Evolutionary conservation across 2,329 filamentous ascomycete species (phyloP), one percentile per base, ranked within the genome.

Genomic region (Aspergillus uvarum): DNA sequence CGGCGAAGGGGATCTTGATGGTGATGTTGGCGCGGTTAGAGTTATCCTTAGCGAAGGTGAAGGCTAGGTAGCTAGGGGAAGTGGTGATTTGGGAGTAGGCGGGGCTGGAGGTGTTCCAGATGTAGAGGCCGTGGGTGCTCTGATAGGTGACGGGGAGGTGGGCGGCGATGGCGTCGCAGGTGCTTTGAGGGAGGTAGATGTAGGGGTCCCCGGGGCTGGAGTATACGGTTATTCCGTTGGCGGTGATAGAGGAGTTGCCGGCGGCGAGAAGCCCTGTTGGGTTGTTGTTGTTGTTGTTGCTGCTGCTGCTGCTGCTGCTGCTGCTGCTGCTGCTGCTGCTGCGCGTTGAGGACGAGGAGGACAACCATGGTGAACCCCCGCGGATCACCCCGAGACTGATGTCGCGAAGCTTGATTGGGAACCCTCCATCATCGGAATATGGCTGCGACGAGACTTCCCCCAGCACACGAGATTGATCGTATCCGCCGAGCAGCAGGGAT

Each of bases 401-500:
- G 50, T 80, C 77, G 14, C 69, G 67, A 3, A 82, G 62, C 11
- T 65, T 51, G n/a, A 71, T 61, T 3, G 51, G 49, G 3, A 60
- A 54, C 12, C 8, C 59, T 26, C 38, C 59, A 35, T 50, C 59
- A 19, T 29, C 26, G 26, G 49, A 24, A 53, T 59, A 56, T 59
- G 61, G 44, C 53, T 66, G 57, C 12, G 57, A n/a, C 22, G 59
- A 62, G 19, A 65, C 53, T 19, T 76, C 69, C 1, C 77, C 77
- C 1, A 76, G 50, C 3, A 59, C 58, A 32, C 63, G 53, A 42
- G 54, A 58, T 44, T 31, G 55, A 38, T 79, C 78, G 54, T 79
- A 79, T 4, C 76, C 77, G 11, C 77, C 77, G 22, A 77, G 75
- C 31, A 68, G 67, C 2, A 79, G 67, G 1, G 77, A 79, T 0